Evolutionary conservation across 768 basidiomycete genomes (phyloP), one percentile per base, ranked within the genome.

Genomic region (Cystobasidium tubakii): DNA sequence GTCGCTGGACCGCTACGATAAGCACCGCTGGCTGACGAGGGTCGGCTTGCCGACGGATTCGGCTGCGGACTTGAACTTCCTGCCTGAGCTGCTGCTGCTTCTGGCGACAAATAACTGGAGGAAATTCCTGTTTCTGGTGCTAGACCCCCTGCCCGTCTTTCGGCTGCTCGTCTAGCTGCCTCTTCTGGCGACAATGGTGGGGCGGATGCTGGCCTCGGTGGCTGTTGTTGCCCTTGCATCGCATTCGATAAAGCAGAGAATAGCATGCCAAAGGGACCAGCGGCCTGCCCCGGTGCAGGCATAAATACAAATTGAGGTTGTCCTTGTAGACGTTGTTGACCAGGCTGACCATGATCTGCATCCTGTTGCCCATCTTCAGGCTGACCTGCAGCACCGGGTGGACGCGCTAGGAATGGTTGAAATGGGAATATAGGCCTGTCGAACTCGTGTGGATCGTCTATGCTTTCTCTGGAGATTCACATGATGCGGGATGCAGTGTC

Each of bases 371-470:
- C 39, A 43, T 65, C 34, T 6, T 43, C 63, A 39, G 63, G 63
- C 25, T 12, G 31, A 44, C 34, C 34, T n/a, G 9, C 6, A n/a
- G n/a, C n/a, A n/a, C 43, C 36, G 17, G 17, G 17, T n/a, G 54
- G 12, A 7, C n/a, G 54, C 23, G 57, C 31, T 29, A 39, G 57
- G 36, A 65, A 39, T 9, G 27, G 27, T 54, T 7, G 12, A 31
- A 71, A 71, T 7, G 69, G 50, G 25, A 71, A 60, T 21, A 33
- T 23, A 31, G 34, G 50, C 29, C 54, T 62, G 36, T 71, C 69
- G 34, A 71, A 71, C n/a, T 55, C 53, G 55, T 71, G 69, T 23
- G 69, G 69, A 60, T 71, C 69, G 29, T 71, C 69, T 13, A 57
- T 10, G 42, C 69, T 71, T 42, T 71, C 69, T 9, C 69, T 71